phyloP scores from a whole-genome alignment of 805 yeast species.

The Starmera quercuum region DNA sequence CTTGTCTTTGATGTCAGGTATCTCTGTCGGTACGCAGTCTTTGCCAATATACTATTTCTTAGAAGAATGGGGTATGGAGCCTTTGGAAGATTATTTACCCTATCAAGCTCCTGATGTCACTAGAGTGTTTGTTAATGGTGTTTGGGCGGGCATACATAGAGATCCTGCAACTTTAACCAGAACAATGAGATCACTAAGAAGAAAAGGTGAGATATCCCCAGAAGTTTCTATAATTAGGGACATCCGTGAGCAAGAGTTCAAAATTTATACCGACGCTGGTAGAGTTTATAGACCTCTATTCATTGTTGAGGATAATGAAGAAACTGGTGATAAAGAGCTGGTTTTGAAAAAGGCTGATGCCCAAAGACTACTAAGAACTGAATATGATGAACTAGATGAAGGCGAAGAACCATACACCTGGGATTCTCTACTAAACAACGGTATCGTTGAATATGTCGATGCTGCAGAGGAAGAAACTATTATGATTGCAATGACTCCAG shows the following conservation, averaged over 20 bases:
- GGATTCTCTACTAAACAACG: constrained; percentile 75
- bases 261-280: constrained; percentile 97
- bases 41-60: constrained; percentile 88
- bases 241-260: constrained; percentile 92
- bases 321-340: constrained; percentile 57
- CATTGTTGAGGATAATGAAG: constrained; percentile 81
- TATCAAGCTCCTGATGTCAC: constrained; percentile 87
- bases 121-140: constrained; percentile 95
- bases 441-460: constrained; percentile 93
- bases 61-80: constrained; percentile 99
- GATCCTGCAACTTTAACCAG: constrained; percentile 90
- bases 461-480: constrained; percentile 99
- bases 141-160: constrained; percentile 98
- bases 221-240: constrained; percentile 97
- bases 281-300: constrained; percentile 96
- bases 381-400: constrained; percentile 46
- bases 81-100: constrained; percentile 91
- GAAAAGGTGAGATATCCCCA: constrained; percentile 92
- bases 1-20: constrained; percentile 92
- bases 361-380: constrained; percentile 55
- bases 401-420: constrained; percentile 63
- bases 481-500: constrained; percentile 98
- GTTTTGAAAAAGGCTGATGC: constrained; percentile 82
- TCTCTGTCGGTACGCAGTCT: constrained; percentile 96
- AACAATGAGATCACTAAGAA: constrained; percentile 83